A percentile compares a stretch with the other conserved stretches of the same genome.
phyloP scores from a whole-genome alignment of 768 basidiomycete species.

The Boletus reticulatus region DNA sequence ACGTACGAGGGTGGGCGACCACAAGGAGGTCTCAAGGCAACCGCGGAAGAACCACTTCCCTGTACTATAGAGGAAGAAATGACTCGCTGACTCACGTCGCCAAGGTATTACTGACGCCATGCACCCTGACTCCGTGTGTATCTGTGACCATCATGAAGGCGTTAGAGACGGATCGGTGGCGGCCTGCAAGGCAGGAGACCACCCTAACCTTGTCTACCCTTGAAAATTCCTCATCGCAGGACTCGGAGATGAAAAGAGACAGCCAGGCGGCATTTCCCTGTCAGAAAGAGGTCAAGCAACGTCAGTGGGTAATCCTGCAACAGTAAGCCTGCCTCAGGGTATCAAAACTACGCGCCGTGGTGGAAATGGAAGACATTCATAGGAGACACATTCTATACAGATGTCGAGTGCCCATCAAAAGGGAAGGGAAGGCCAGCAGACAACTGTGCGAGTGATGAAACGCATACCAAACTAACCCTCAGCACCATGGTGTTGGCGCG shows the following conservation, averaged over 20 bases:
- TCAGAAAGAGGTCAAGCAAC: constrained; percentile 1
- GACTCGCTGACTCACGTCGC: neutral
- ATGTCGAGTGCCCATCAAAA: constrained; percentile 12
- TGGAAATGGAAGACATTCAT: constrained; percentile 21
- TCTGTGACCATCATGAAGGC: constrained; percentile 15
- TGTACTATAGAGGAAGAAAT: constrained; percentile 12
- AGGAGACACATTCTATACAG: constrained; percentile 4
- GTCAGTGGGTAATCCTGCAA: constrained; percentile 8
- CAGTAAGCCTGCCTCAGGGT: constrained; percentile 10
- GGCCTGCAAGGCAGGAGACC: constrained; percentile 11
- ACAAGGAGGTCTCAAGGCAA: constrained; percentile 29
- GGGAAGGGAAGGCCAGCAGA: constrained; percentile 7
- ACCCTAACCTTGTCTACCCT: constrained; percentile 11
- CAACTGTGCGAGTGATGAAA: constrained; percentile 7
- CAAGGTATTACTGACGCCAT: constrained; percentile 6
- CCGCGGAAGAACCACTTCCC: constrained; percentile 12
- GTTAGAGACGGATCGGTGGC: constrained; percentile 17
- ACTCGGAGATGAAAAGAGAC: constrained; percentile 27
- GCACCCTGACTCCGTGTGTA: constrained; percentile 9
- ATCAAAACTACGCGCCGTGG: constrained; percentile 23
- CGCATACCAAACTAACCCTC: constrained; percentile 1
- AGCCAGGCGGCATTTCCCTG: neutral
- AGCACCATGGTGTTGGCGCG: constrained; percentile 1
- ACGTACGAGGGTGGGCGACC: constrained; percentile 9
- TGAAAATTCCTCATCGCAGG: constrained; percentile 15